These are phyloP conservation scores for Pleurozium schreberi DNA, from an alignment of 225 moss, liverwort and hornwort genomes.

Conservation along the genomic window DNA sequence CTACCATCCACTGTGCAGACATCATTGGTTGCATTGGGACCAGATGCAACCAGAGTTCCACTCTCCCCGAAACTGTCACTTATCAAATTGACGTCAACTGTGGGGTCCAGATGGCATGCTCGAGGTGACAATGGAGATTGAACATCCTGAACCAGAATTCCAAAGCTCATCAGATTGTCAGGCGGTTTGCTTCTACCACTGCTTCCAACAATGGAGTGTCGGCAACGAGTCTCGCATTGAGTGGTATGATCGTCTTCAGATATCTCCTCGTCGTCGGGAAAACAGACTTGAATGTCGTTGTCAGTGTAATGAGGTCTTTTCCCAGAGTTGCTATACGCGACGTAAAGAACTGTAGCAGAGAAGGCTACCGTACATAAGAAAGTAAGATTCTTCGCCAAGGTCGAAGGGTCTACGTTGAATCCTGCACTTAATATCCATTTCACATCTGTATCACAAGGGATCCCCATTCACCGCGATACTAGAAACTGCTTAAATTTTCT, in stretches of 20 bases:
- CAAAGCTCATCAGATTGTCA: not conserved
- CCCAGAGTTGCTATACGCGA: conserved; percentile 9
- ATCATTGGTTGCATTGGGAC: not conserved
- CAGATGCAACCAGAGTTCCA: not conserved
- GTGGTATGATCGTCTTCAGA: conserved; percentile 5
- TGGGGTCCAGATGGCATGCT: not conserved
- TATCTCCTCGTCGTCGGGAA: not conserved
- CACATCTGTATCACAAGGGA: not conserved
- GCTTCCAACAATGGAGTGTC: not conserved
- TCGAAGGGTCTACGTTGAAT: conserved; percentile 3
- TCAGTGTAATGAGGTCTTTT: not conserved
- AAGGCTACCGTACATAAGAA: conserved; percentile 13
- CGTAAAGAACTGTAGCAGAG: conserved; percentile 23
- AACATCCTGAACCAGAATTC: not conserved
- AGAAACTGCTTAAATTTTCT: not conserved
- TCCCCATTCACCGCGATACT: conserved; percentile 1
- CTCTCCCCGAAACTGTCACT: not conserved
- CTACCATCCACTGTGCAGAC: not conserved
- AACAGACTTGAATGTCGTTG: not conserved
- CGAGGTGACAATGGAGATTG: not conserved
- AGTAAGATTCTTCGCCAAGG: conserved; percentile 20
- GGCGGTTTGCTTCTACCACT: not conserved
- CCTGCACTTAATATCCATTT: conserved; percentile 9
- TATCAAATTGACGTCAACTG: not conserved
- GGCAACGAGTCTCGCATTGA: conserved; percentile 1